phyloP scores from a whole-genome alignment of 768 basidiomycete species.

The Phylloporus sp. region DNA sequence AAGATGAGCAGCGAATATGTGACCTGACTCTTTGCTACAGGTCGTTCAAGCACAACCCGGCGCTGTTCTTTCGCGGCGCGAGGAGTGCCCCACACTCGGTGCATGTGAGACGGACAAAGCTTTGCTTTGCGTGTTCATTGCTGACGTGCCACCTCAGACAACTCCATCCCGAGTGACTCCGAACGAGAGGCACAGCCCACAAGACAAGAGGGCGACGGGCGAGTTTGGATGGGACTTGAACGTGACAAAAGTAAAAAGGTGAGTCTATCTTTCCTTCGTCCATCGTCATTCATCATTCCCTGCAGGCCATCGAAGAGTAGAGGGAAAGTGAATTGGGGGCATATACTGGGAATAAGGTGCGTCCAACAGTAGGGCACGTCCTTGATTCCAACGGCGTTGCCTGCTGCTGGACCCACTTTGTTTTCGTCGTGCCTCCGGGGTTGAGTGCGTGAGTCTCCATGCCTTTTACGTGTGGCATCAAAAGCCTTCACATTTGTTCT shows the following conservation, averaged over 20 bases:
- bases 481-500: too few relatives aligned
- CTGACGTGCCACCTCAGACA: neutral
- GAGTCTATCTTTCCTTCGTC: neutral
- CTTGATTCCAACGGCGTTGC: conserved; percentile 7
- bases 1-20: neutral
- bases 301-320: too few relatives aligned
- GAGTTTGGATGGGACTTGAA: neutral
- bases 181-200: neutral
- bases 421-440: neutral
- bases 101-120: neutral
- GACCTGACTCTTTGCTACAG: neutral
- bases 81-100: neutral
- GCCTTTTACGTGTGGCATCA: too few relatives aligned
- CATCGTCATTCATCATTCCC: neutral
- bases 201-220: neutral
- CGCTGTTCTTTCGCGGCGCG: neutral
- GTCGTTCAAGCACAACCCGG: neutral
- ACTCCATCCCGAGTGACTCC: neutral
- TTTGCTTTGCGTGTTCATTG: neutral
- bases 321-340: neutral
- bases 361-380: conserved; percentile 16
- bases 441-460: too few relatives aligned
- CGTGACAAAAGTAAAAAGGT: neutral
- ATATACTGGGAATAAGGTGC: conserved; percentile 17
- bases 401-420: conserved; percentile 19